Conservation (phyloP, 2,329 filamentous ascomycete species). For the Ceratocystis huliohia region DNA sequence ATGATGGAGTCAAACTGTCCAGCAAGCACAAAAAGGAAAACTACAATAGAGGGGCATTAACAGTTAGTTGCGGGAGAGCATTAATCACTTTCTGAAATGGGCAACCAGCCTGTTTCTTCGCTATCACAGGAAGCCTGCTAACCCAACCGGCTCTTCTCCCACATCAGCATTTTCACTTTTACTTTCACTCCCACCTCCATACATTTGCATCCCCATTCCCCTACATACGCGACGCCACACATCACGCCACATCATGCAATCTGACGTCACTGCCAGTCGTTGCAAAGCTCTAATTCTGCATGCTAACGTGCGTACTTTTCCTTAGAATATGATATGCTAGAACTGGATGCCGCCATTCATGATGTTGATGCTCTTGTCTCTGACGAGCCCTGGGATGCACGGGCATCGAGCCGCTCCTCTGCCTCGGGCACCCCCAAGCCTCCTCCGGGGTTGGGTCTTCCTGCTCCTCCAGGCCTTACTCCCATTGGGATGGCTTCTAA, state of each 20-base stretch:
- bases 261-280: constrained; percentile 15
- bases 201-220: background rate
- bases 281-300: constrained; percentile 22
- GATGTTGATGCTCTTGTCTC: constrained; percentile 59
- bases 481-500: background rate
- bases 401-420: background rate
- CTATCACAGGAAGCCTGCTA: background rate
- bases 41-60: background rate
- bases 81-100: background rate
- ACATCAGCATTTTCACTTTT: background rate
- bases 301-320: constrained; percentile 32
- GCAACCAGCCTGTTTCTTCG: background rate
- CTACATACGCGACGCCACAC: background rate
- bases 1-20: background rate
- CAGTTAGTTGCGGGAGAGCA: background rate
- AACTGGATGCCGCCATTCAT: constrained; percentile 46
- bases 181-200: background rate
- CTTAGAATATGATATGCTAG: constrained; percentile 50
- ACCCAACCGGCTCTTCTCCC: background rate
- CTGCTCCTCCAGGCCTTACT: constrained; percentile 26
- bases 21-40: background rate
- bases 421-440: constrained; percentile 7
- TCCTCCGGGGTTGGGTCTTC: constrained; percentile 20
- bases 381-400: constrained; percentile 34
- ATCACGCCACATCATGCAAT: constrained; percentile 1